Conservation (phyloP, 2,329 filamentous ascomycete species). For the Pseudogymnoascus sp. region DNA sequence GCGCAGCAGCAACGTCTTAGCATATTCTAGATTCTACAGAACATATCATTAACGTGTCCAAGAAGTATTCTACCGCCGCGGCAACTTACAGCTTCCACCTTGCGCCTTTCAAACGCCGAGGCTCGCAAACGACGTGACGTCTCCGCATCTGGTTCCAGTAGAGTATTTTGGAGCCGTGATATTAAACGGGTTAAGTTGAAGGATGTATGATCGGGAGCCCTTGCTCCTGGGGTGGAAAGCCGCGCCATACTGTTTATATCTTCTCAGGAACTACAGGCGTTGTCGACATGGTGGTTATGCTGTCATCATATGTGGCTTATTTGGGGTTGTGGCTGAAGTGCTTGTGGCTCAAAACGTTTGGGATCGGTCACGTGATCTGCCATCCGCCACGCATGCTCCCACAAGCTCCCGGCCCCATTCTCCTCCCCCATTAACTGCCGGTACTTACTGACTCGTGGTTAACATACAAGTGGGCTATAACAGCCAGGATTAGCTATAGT, state of each 20-base stretch:
- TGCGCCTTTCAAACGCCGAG: constrained; percentile 58
- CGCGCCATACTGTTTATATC: constrained; percentile 7
- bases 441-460: background rate
- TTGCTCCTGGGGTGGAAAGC: constrained; percentile 2
- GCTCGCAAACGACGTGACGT: constrained; percentile 47
- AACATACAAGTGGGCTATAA: background rate
- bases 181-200: constrained; percentile 55
- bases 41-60: background rate
- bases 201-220: constrained; percentile 16
- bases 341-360: background rate
- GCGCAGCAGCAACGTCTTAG: constrained; percentile 56
- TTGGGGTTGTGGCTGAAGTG: background rate
- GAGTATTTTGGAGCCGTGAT: constrained; percentile 52
- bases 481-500: background rate
- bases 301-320: constrained; percentile 6
- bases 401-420: background rate
- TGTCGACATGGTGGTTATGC: constrained; percentile 1
- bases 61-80: background rate
- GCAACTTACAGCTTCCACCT: constrained; percentile 42
- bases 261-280: background rate
- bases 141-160: constrained; percentile 54
- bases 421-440: background rate
- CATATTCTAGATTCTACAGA: constrained; percentile 62
- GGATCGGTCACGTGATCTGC: background rate
- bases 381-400: background rate